These are phyloP conservation scores for Alnus rubra DNA, from an alignment of 306 rosid species.

Conservation along the genomic window DNA sequence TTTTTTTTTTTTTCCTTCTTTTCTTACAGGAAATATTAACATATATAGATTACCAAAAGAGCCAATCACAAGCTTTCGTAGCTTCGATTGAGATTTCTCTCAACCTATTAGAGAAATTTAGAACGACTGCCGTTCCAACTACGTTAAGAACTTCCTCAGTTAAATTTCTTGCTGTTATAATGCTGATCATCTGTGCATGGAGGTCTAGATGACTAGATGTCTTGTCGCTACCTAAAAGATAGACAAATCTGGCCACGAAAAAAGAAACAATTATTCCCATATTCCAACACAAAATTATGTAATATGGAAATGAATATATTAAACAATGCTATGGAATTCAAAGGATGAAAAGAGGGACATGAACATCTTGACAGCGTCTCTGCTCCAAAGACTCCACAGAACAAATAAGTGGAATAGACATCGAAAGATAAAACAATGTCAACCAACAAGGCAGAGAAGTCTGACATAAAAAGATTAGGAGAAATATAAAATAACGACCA, in stretches of 20 bases:
- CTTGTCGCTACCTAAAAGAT: slow-evolving; percentile 8
- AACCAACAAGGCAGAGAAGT: slow-evolving; percentile 27
- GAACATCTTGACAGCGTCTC: slow-evolving; percentile 11
- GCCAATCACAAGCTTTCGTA: too few relatives aligned
- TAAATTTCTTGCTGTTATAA: not conserved
- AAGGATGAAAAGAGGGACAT: slow-evolving; percentile 9
- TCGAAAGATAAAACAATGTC: slow-evolving; percentile 21
- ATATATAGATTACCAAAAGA: too few relatives aligned
- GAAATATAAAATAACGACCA: not conserved
- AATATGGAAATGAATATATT: not conserved
- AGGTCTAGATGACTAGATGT: not conserved
- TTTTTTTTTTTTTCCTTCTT: too few relatives aligned
- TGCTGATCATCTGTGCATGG: not conserved
- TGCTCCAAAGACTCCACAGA: slow-evolving; percentile 8
- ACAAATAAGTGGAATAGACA: slow-evolving; percentile 23
- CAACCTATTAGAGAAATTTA: too few relatives aligned
- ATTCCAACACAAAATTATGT: not conserved
- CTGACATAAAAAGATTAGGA: not conserved
- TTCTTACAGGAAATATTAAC: too few relatives aligned
- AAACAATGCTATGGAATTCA: slow-evolving; percentile 22
- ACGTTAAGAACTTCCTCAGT: not conserved
- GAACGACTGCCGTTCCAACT: too few relatives aligned
- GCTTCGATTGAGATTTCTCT: too few relatives aligned
- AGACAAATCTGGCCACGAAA: slow-evolving; percentile 18
- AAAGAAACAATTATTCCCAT: not conserved